Evolutionary conservation across 768 basidiomycete species (phyloP).

Genomic region (Termitomyces heimii): DNA sequence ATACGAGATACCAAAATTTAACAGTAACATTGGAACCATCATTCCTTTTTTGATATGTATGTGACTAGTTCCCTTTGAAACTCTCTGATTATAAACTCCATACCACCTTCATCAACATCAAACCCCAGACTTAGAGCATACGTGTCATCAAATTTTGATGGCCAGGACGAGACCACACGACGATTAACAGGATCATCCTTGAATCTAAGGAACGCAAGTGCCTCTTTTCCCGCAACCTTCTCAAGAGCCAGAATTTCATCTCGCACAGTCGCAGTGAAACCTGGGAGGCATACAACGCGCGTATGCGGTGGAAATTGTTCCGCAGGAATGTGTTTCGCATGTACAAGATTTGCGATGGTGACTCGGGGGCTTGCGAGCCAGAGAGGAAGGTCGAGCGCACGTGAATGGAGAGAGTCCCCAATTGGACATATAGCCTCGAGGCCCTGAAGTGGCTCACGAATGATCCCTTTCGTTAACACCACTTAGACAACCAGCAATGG

Average conservation of each 20-base stretch:
- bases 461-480: constrained; percentile 28
- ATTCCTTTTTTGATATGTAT: background rate
- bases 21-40: background rate
- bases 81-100: constrained; percentile 32
- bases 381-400: constrained; percentile 38
- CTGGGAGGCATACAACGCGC: constrained; percentile 53
- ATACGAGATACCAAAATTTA: background rate
- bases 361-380: constrained; percentile 49
- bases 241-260: constrained; percentile 50
- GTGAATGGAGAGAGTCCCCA: constrained; percentile 35
- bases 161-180: constrained; percentile 44
- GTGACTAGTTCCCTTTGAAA: background rate
- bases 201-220: constrained; percentile 39
- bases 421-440: constrained; percentile 45
- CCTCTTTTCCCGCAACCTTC: constrained; percentile 44
- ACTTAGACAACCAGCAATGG: background rate
- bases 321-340: constrained; percentile 40
- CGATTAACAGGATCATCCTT: constrained; percentile 36
- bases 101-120: constrained; percentile 37
- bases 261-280: constrained; percentile 50
- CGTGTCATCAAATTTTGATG: constrained; percentile 37
- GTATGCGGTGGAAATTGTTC: constrained; percentile 35
- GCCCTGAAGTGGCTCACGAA: constrained; percentile 54
- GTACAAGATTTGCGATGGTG: constrained; percentile 47
- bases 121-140: constrained; percentile 39